Conservation (phyloP, 176 grass and related monocot genomes). For the Pontederia crassipes region DNA sequence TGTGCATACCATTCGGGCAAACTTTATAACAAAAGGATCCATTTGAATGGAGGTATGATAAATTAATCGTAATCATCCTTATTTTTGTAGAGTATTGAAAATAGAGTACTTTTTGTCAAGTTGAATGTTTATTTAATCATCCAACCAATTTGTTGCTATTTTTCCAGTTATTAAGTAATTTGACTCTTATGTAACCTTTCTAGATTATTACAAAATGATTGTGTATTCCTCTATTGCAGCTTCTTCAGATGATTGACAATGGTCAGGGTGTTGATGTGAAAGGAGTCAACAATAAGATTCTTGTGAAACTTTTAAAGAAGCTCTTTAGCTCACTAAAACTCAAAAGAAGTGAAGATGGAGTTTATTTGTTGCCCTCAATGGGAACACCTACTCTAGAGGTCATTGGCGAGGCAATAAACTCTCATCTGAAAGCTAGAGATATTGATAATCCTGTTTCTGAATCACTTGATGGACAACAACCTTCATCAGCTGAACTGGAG, state of each 20-base stretch:
- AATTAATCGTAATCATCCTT: too few species aligned
- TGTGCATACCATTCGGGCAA: too few species aligned
- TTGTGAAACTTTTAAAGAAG: constrained; percentile 63
- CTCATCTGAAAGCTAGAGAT: constrained; percentile 18
- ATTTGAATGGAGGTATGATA: too few species aligned
- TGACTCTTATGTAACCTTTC: too few species aligned
- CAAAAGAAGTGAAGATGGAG: constrained; percentile 50
- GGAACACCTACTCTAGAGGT: constrained; percentile 50
- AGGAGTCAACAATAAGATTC: constrained; percentile 64
- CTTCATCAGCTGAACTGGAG: constrained; percentile 22
- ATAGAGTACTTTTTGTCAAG: too few species aligned
- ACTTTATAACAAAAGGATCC: too few species aligned
- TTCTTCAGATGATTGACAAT: constrained; percentile 95
- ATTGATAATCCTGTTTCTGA: constrained; percentile 13
- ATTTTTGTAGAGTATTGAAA: too few species aligned
- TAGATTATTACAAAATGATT: background rate
- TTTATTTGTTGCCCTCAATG: constrained; percentile 58
- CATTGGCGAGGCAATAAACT: constrained; percentile 33
- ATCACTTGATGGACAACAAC: constrained; percentile 18
- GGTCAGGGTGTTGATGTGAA: constrained; percentile 80
- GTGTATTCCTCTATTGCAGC: constrained; percentile 24
- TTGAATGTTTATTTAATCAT: too few species aligned
- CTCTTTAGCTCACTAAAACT: constrained; percentile 72
- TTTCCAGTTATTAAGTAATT: too few species aligned
- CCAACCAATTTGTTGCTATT: too few species aligned